Base-by-base conservation (phyloP, 2,329 filamentous ascomycete species). In the Diaporthe aspalathi region DNA sequence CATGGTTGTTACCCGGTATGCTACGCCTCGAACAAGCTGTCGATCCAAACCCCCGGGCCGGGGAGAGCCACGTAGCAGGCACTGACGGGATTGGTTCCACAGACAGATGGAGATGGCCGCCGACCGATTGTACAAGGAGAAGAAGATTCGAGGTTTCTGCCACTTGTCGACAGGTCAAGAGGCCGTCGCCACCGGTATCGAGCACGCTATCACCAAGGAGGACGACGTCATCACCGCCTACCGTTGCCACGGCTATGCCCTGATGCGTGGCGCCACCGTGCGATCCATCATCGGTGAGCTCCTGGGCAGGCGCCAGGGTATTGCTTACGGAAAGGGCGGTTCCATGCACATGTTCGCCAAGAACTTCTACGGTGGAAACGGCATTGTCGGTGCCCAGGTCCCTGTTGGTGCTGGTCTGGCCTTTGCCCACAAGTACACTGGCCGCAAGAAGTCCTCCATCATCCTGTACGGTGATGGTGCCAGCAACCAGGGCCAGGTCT, bases 261-360 rank as follows among this genome's bases (percentile, higher is more conserved):
- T 97, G 83, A 98, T 99, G 95, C 94, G 96, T 77, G 96, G 96
- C 77, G 96, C 90, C 77, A 90, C 91, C 76, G 92, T 98, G 79
- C 93, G 94, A 81, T 94, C 93, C 78, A 97, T 98, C 84, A 97
- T 98, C 78, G 95, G 95, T 79, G 95, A 98, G 87, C 90, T 98
- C 77, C 90, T 99, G 70, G 96, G 96, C 79, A 93, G 96, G 79
- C 92, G 95, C 82, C 94, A 97, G 83, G 96, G 96, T 86, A 98
- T 99, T 80, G 93, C 96, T 74, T 97, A 97, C 87, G 96, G 96
- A 83, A 99, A 99, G 91, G 96, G 96, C 83, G 96, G 96, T 76
- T 98, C 95, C 75, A 99, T 99, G 96, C 96, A 99, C 89, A 99
- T 99, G 96, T 99, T 99, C 87, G 87, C 94, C 78, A 95, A 94